A percentile compares a stretch with the other conserved stretches of the same genome.
Evolutionary conservation across 805 yeast genomes (phyloP).

Genomic region (Wickerhamiella australiensis): DNA sequence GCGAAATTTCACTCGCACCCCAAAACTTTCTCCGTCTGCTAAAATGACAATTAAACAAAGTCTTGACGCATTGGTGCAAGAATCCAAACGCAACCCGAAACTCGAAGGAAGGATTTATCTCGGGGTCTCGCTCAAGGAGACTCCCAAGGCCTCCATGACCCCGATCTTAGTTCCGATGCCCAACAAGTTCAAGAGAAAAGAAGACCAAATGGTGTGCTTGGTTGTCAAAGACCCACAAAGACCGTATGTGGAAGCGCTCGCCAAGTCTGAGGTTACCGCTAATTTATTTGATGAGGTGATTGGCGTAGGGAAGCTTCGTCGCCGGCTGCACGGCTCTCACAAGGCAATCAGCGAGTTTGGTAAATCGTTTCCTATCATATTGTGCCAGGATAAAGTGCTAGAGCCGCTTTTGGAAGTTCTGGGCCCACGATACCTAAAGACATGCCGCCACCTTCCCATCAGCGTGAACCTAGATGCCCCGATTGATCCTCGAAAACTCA

Average conservation of each 20-base stretch:
- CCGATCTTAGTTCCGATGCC: slow-evolving; percentile 21
- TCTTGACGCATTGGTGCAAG: slow-evolving; percentile 16
- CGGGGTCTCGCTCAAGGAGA: slow-evolving; percentile 17
- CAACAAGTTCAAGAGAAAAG: slow-evolving; percentile 16
- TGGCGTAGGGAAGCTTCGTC: slow-evolving; percentile 23
- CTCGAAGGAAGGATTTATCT: slow-evolving; percentile 20
- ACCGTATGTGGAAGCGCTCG: slow-evolving; percentile 11
- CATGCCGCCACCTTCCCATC: slow-evolving; percentile 19
- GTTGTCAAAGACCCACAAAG: slow-evolving; percentile 22
- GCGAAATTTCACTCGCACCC: neutral
- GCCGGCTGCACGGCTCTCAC: slow-evolving; percentile 19
- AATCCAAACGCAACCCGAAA: slow-evolving; percentile 14
- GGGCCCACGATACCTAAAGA: slow-evolving; percentile 21
- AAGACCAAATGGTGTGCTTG: slow-evolving; percentile 19
- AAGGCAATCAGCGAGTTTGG: slow-evolving; percentile 18
- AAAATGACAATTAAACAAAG: slow-evolving; percentile 4
- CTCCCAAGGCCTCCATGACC: slow-evolving; percentile 6
- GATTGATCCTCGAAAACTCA: slow-evolving; percentile 11
- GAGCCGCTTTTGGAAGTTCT: slow-evolving; percentile 20
- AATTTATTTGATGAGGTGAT: slow-evolving; percentile 22
- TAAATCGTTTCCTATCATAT: slow-evolving; percentile 17
- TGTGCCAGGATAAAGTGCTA: slow-evolving; percentile 20
- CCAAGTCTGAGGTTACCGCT: neutral
- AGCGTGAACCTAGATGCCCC: slow-evolving; percentile 11
- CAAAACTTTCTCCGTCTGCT: neutral